Conservation (phyloP, 805 yeast genomes). For the Novakomyces olei region DNA sequence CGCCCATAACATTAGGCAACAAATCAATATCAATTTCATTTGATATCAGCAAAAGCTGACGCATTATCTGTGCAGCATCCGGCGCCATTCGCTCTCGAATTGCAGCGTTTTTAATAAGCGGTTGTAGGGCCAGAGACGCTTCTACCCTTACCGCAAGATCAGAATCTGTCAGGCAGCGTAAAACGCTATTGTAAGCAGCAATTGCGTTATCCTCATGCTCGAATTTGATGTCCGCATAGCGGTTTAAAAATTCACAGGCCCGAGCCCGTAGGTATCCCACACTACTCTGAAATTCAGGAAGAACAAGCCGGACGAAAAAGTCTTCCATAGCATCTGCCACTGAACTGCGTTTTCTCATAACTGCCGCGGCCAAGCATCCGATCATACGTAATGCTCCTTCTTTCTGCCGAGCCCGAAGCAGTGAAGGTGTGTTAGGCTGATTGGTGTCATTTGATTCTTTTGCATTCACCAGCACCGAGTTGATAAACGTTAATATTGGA, state of each 20-base stretch:
- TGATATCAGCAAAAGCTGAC: constrained; percentile 47
- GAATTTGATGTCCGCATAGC: constrained; percentile 41
- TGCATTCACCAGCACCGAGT: constrained; percentile 17
- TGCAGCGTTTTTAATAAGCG: constrained; percentile 39
- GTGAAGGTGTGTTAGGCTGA: too few species aligned
- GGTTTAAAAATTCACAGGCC: constrained; percentile 27
- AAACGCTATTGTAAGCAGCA: constrained; percentile 21
- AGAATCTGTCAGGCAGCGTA: constrained; percentile 25
- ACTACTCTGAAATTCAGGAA: constrained; percentile 47
- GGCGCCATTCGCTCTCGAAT: constrained; percentile 47
- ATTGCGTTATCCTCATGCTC: constrained; percentile 35
- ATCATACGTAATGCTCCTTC: constrained; percentile 67
- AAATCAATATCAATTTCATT: constrained; percentile 72
- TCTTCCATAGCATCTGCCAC: constrained; percentile 42
- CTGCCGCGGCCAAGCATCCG: constrained; percentile 41
- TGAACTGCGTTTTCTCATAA: constrained; percentile 33
- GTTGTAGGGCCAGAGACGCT: constrained; percentile 69
- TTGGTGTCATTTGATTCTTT: too few species aligned
- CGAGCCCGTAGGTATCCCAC: constrained; percentile 45
- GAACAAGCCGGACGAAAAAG: constrained; percentile 37
- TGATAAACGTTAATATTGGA: constrained; percentile 39
- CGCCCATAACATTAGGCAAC: constrained; percentile 80
- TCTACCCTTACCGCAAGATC: constrained; percentile 58
- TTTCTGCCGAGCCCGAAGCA: constrained; percentile 41
- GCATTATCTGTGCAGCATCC: constrained; percentile 63